A percentile compares a stretch with the other conserved stretches of the same genome.
Conservation (phyloP, 129 eudicot species). For the Artemisia annua region DNA sequence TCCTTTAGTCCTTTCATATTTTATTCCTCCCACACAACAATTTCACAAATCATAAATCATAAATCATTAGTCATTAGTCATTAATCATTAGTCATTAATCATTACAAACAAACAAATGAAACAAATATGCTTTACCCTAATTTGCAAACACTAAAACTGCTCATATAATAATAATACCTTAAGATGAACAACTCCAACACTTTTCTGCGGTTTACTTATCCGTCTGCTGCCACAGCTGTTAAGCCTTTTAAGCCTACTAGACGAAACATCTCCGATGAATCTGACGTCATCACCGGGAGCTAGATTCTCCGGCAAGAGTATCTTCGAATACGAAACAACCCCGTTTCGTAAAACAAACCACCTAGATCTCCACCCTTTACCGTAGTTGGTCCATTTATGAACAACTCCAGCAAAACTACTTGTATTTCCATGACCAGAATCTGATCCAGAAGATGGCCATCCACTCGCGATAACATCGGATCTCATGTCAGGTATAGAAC, state of each 20-base stretch:
- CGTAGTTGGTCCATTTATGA: slow-evolving; percentile 88
- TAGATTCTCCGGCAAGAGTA: slow-evolving; percentile 45
- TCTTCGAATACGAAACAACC: slow-evolving; percentile 71
- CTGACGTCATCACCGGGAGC: slow-evolving; percentile 56
- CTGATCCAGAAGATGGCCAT: slow-evolving; percentile 62
- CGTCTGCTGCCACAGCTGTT: slow-evolving; percentile 33
- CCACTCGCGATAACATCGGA: slow-evolving; percentile 58
- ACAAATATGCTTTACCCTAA: neutral
- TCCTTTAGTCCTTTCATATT: slow-evolving; percentile 23
- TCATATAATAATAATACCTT: slow-evolving; percentile 51
- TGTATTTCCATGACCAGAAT: slow-evolving; percentile 30
- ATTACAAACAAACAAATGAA: too few relatives aligned
- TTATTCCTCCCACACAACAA: neutral
- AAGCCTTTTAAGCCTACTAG: slow-evolving; percentile 34
- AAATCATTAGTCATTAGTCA: too few relatives aligned
- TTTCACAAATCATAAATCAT: slow-evolving; percentile 16
- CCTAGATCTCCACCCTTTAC: slow-evolving; percentile 95
- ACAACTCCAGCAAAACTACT: slow-evolving; percentile 70
- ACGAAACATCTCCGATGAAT: slow-evolving; percentile 60
- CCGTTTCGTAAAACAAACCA: slow-evolving; percentile 80
- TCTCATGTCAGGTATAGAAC: slow-evolving; percentile 48
- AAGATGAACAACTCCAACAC: slow-evolving; percentile 63
- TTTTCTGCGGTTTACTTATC: slow-evolving; percentile 37
- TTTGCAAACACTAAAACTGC: too few relatives aligned
- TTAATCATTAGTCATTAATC: too few relatives aligned